Conservation (phyloP, 2,329 filamentous ascomycete species). For the Ophiocordyceps camponoti-leonardi region DNA sequence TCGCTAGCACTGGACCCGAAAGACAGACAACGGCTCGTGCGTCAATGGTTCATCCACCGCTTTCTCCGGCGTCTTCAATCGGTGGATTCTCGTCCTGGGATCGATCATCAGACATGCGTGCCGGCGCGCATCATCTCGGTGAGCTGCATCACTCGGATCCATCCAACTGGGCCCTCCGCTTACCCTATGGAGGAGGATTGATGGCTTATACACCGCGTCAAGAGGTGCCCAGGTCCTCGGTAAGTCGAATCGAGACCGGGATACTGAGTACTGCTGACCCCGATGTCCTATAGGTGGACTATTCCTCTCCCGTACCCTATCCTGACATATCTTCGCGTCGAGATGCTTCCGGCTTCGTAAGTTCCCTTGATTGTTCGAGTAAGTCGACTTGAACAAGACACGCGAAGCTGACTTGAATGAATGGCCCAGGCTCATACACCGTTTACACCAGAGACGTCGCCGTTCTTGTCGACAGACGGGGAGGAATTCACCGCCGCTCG, state of each 20-base stretch:
- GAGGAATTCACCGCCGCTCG: slow-evolving; percentile 17
- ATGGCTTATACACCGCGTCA: background rate
- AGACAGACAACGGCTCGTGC: background rate
- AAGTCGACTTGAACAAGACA: no score
- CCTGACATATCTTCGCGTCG: background rate
- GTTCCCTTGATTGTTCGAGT: background rate
- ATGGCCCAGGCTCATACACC: slow-evolving; percentile 5
- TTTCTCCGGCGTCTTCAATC: slow-evolving; percentile 26
- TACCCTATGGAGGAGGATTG: background rate
- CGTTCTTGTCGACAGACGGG: slow-evolving; percentile 16
- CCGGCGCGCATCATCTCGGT: background rate
- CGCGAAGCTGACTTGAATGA: background rate
- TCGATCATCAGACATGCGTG: background rate
- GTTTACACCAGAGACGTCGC: slow-evolving; percentile 32
- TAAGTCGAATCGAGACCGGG: background rate
- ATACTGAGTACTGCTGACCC: background rate
- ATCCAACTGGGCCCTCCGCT: background rate
- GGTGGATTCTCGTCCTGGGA: slow-evolving; percentile 5
- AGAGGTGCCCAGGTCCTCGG: background rate
- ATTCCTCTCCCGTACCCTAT: background rate
- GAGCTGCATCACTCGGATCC: background rate
- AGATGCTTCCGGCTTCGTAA: background rate
- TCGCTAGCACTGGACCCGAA: background rate
- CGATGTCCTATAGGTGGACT: background rate
- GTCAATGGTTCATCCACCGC: slow-evolving; percentile 21